These are phyloP conservation scores for Vanrija sp. DNA, from an alignment of 1,284 basidiomycete genomes.

Conservation along the genomic window DNA sequence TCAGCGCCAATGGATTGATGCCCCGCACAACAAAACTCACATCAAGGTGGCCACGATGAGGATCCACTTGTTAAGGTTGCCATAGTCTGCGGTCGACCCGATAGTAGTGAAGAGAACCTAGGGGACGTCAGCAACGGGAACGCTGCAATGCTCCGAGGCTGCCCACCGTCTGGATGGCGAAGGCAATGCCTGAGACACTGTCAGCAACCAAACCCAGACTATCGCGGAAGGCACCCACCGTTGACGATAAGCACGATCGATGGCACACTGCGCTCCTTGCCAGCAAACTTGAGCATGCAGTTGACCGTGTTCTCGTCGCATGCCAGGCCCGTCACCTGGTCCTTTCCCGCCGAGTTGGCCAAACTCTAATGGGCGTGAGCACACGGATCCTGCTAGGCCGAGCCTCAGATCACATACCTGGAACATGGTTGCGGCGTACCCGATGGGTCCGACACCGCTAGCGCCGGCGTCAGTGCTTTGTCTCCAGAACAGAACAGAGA, in stretches of 20 bases:
- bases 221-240: constrained; percentile 26
- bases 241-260: constrained; percentile 70
- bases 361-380: constrained; percentile 34
- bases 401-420: constrained; percentile 50
- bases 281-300: constrained; percentile 61
- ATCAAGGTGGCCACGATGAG: constrained; percentile 61
- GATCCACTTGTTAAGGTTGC: constrained; percentile 68
- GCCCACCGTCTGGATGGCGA: constrained; percentile 58
- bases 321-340: constrained; percentile 50
- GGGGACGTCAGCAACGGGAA: constrained; percentile 59
- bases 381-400: not conserved
- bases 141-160: constrained; percentile 55
- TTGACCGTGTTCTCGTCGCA: constrained; percentile 18
- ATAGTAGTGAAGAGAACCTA: constrained; percentile 77
- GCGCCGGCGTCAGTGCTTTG: not conserved
- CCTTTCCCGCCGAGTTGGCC: constrained; percentile 63
- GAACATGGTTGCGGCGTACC: constrained; percentile 66
- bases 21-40: not conserved
- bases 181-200: not conserved
- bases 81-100: constrained; percentile 74
- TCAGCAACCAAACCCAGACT: too few relatives aligned
- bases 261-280: constrained; percentile 61
- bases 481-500: too few relatives aligned
- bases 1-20: too few relatives aligned
- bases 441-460: constrained; percentile 24